Conservation (phyloP, 1,139 yeast species). For the Debaryomyces singareniensis region DNA sequence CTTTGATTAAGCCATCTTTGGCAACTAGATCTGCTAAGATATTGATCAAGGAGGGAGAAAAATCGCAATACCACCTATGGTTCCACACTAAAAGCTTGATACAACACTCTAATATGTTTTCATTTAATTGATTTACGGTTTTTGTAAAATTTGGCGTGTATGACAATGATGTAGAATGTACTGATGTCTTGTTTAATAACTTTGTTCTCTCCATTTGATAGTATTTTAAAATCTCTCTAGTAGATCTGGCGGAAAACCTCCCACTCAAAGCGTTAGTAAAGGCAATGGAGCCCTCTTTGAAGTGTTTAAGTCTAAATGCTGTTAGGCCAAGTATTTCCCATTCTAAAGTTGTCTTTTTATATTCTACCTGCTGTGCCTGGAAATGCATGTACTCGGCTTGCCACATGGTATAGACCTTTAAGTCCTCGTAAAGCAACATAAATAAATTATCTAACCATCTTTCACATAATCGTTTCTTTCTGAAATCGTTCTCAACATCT, state of each 20-base stretch:
- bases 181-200: conserved; percentile 24
- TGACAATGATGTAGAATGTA: conserved; percentile 10
- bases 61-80: conserved; percentile 95
- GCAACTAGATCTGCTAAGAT: conserved; percentile 57
- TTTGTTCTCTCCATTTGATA: conserved; percentile 47
- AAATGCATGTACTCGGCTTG: conserved; percentile 71
- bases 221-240: conserved; percentile 66
- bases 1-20: conserved; percentile 73
- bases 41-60: conserved; percentile 59
- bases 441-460: conserved; percentile 91
- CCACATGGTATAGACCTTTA: conserved; percentile 83
- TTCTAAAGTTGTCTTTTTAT: conserved; percentile 77
- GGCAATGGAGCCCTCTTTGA: conserved; percentile 76
- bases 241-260: conserved; percentile 76
- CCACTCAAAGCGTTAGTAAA: conserved; percentile 71
- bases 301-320: conserved; percentile 73
- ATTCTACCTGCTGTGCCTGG: conserved; percentile 65
- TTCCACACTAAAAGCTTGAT: conserved; percentile 88
- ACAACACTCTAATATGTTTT: conserved; percentile 59
- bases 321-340: conserved; percentile 90
- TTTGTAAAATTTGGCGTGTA: conserved; percentile 31
- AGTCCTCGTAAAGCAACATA: conserved; percentile 80
- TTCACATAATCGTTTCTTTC: conserved; percentile 80
- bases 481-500: conserved; percentile 40
- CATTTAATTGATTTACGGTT: conserved; percentile 45